A percentile compares a stretch with the other conserved stretches of the same genome.
phyloP scores from a whole-genome alignment of 2,329 filamentous ascomycete genomes.

The Sporothrix dimorphospora region DNA sequence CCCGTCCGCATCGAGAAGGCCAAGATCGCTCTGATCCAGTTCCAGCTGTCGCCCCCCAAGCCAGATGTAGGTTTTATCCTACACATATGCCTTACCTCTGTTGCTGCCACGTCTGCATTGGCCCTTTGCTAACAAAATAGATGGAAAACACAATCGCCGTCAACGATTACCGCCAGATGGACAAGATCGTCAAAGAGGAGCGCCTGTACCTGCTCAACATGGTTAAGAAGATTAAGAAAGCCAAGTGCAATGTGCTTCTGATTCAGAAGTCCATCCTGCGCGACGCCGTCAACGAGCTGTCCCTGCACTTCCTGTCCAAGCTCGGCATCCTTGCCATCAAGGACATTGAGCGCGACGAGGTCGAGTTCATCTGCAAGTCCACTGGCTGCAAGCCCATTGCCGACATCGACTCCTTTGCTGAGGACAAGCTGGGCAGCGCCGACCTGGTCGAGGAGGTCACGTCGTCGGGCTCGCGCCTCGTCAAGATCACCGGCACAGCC shows the following conservation, averaged over 20 bases:
- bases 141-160: constrained; percentile 99
- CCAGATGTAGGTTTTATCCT: constrained; percentile 70
- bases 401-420: constrained; percentile 96
- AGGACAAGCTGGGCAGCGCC: constrained; percentile 94
- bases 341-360: constrained; percentile 97
- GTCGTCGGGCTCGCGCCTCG: constrained; percentile 83
- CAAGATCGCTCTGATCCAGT: constrained; percentile 94
- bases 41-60: constrained; percentile 97
- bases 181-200: constrained; percentile 99
- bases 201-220: constrained; percentile 97
- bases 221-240: constrained; percentile 99
- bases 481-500: constrained; percentile 81
- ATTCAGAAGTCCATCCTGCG: constrained; percentile 98
- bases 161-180: constrained; percentile 99
- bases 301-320: constrained; percentile 95
- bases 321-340: constrained; percentile 95
- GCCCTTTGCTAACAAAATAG: constrained; percentile 44
- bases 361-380: constrained; percentile 99
- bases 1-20: constrained; percentile 96
- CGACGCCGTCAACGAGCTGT: constrained; percentile 96
- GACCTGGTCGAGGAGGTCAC: constrained; percentile 93
- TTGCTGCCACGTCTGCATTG: background rate
- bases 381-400: constrained; percentile 99
- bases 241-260: constrained; percentile 97
- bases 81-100: background rate